Evolutionary conservation across 1,284 basidiomycete species (phyloP).

Genomic region (Vanrija pseudolonga): DNA sequence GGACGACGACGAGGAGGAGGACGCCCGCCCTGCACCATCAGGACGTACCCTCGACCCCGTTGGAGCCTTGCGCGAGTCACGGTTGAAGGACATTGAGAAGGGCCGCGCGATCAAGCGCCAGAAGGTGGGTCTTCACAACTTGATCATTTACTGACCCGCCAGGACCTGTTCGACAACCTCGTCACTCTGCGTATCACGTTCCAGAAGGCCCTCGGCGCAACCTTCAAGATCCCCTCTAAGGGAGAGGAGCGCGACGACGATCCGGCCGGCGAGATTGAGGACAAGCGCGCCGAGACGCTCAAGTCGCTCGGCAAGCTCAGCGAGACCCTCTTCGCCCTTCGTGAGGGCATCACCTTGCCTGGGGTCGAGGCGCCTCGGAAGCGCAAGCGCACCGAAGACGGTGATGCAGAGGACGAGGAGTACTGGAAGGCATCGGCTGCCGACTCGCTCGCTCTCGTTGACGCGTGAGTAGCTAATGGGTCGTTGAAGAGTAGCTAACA

Average conservation of each 20-base stretch:
- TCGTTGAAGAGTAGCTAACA: background rate
- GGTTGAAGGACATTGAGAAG: constrained; percentile 55
- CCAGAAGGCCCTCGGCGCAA: constrained; percentile 69
- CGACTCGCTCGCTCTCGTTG: constrained; percentile 34
- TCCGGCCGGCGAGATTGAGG: constrained; percentile 26
- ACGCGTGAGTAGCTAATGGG: constrained; percentile 27
- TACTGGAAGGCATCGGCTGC: constrained; percentile 37
- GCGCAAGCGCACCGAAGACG: constrained; percentile 2
- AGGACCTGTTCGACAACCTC: constrained; percentile 79
- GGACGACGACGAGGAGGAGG: constrained; percentile 49
- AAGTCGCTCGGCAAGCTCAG: constrained; percentile 32
- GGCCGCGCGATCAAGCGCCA: constrained; percentile 77
- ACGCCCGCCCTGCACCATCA: constrained; percentile 24
- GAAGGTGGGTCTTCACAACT: constrained; percentile 57
- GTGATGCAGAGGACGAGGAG: constrained; percentile 17
- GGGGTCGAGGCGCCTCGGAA: constrained; percentile 17
- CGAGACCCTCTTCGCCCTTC: constrained; percentile 58
- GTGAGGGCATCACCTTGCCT: constrained; percentile 54
- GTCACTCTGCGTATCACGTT: constrained; percentile 82
- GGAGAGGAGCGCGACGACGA: constrained; percentile 17
- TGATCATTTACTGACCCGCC: constrained; percentile 7
- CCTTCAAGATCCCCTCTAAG: constrained; percentile 25
- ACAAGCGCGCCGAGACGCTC: constrained; percentile 29
- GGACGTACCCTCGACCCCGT: constrained; percentile 51
- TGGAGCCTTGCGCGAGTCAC: constrained; percentile 37